Percentiles rank a stretch among this genome's conserved stretches.
These are phyloP conservation scores for Pilaira anomala DNA, from an alignment of 192 early-diverging fungal species.

Conservation along the genomic window DNA sequence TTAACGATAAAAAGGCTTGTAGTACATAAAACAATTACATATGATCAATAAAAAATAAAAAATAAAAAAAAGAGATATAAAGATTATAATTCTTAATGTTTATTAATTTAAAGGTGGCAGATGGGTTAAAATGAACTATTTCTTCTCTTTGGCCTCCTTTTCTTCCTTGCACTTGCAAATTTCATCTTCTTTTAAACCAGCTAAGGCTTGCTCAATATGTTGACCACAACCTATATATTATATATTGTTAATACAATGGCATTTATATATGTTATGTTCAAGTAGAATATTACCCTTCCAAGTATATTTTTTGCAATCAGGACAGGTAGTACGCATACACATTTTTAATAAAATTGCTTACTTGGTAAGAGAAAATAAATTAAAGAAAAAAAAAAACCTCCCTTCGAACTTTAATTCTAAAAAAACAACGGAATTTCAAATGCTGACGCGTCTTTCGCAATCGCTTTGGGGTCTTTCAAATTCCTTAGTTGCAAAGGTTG, in stretches of 20 bases:
- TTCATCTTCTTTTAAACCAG: conserved; percentile 25
- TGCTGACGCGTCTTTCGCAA: conserved; percentile 9
- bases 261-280: neutral
- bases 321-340: conserved; percentile 28
- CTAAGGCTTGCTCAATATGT: conserved; percentile 28
- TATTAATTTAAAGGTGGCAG: neutral
- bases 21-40: neutral
- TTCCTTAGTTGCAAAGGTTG: too few relatives aligned
- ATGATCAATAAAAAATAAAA: neutral
- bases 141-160: neutral
- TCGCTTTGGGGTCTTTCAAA: too few relatives aligned
- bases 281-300: conserved; percentile 19
- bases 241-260: neutral
- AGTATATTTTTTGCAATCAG: conserved; percentile 22
- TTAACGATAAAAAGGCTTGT: neutral
- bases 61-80: neutral
- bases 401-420: neutral
- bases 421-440: neutral
- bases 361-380: neutral
- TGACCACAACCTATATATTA: conserved; percentile 29
- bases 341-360: conserved; percentile 10
- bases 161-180: conserved; percentile 30
- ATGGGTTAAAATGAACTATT: too few relatives aligned
- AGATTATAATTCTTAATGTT: too few relatives aligned
- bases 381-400: neutral